These are phyloP conservation scores for Solioccasus polychromus DNA, from an alignment of 768 basidiomycete species.

Conservation along the genomic window DNA sequence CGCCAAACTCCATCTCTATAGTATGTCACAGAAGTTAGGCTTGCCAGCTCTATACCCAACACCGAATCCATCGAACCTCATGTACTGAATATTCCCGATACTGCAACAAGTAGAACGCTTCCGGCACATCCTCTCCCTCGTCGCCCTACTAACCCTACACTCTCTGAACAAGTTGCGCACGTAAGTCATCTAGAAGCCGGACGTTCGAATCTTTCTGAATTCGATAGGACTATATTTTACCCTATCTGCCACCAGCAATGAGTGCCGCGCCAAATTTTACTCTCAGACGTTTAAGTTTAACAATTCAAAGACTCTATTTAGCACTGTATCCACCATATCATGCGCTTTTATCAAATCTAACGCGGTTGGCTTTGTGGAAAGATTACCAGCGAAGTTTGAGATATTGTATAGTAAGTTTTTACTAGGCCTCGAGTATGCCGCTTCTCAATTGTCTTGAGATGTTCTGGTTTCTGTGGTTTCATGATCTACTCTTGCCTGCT, in stretches of 20 bases:
- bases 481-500: conserved; percentile 53
- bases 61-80: conserved; percentile 16
- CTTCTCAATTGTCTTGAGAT: conserved; percentile 33
- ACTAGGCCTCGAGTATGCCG: background rate
- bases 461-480: conserved; percentile 65
- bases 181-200: conserved; percentile 17
- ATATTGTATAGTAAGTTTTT: conserved; percentile 49
- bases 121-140: conserved; percentile 1
- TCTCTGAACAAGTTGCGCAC: conserved; percentile 26
- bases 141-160: conserved; percentile 15
- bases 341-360: conserved; percentile 39
- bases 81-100: background rate
- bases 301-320: conserved; percentile 55
- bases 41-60: conserved; percentile 29
- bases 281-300: conserved; percentile 48
- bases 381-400: conserved; percentile 43
- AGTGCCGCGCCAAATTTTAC: conserved; percentile 48
- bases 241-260: conserved; percentile 43
- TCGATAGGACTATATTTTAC: conserved; percentile 40
- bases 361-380: conserved; percentile 54
- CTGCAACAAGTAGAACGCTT: background rate
- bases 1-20: conserved; percentile 19
- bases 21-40: conserved; percentile 60
- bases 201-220: conserved; percentile 10
- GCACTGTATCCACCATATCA: conserved; percentile 48